Percentiles rank a stretch among this genome's conserved stretches.
These are phyloP conservation scores for Carpinus viminea DNA, from an alignment of 306 rosid genomes.

Conservation along the genomic window DNA sequence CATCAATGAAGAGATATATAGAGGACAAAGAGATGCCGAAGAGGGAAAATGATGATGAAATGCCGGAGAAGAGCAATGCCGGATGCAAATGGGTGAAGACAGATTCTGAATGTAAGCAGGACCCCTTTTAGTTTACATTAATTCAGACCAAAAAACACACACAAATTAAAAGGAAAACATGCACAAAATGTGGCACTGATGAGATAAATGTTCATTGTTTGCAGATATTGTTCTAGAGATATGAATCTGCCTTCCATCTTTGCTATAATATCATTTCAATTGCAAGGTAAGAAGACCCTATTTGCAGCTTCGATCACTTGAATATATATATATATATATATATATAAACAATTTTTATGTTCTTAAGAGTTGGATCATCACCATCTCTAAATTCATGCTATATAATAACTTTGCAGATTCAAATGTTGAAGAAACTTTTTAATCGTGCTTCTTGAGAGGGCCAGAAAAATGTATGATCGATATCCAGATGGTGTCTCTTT, in stretches of 20 bases:
- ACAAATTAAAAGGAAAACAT: background rate
- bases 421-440: background rate
- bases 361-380: too few relatives aligned
- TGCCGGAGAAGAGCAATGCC: slow-evolving; percentile 43
- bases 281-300: slow-evolving; percentile 38
- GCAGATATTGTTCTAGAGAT: slow-evolving; percentile 98
- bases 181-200: slow-evolving; percentile 1
- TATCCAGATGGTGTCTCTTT: slow-evolving; percentile 33
- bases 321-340: background rate
- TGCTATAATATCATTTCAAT: slow-evolving; percentile 25
- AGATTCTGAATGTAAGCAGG: slow-evolving; percentile 89
- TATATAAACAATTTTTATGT: background rate
- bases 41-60: slow-evolving; percentile 41
- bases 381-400: slow-evolving; percentile 8
- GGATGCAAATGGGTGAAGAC: slow-evolving; percentile 96
- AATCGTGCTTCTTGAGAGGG: slow-evolving; percentile 4
- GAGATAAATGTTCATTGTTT: slow-evolving; percentile 24
- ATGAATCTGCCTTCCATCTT: slow-evolving; percentile 34
- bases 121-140: background rate
- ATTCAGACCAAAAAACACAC: background rate
- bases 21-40: slow-evolving; percentile 51
- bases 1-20: slow-evolving; percentile 55
- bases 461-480: slow-evolving; percentile 17
- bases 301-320: slow-evolving; percentile 3
- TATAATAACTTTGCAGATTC: slow-evolving; percentile 29